Base-by-base conservation (phyloP, 768 basidiomycete species). In the Tylopilus intermedius region DNA sequence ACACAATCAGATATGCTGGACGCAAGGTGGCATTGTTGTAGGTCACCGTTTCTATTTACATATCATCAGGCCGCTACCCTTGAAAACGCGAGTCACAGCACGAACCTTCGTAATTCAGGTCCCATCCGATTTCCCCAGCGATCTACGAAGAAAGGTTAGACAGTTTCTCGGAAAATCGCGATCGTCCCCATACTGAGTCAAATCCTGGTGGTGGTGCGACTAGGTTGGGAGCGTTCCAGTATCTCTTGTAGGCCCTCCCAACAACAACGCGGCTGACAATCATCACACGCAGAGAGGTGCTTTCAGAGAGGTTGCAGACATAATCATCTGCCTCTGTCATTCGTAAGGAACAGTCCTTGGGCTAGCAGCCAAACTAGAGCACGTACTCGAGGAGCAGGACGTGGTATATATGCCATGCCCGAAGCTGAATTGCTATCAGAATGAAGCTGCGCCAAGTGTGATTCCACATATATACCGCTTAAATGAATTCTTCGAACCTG, bases 391-490 rank as follows among this genome's bases (percentile, higher is more conserved):
- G 13, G 84, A 84, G 62, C 82, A 83, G 2, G 78, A 62, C 13
- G 82, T 82, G 1, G 80, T 81, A 62, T 86, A 87, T 40, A 87
- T 84, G 3, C 84, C 85, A 6, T 72, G 74, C n/a, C 84, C 84
- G 63, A 87, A 86, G 55, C 84, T 81, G 58, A 40, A 32, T 8
- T 22, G 7, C 18, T n/a, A 33, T 49, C 43, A 56, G 38, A 24
- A 47, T 13, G 21, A 4, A 13, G 24, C 52, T 18, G 14, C 32
- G 49, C 30, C 6, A 21, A 14, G n/a, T 21, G 37, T 37, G 14
- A 24, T 35, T 35, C 18, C 44, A 54, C 58, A 33, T 51, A 54
- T 58, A 33, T 51, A 76, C 75, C 78, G 69, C 48, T 77, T 76
- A 58, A 83, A 83, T 33, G 78, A 76, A 60, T 84, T 74, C 59